phyloP scores from a whole-genome alignment of 2,329 filamentous ascomycete species.

The Zarea fungicola region DNA sequence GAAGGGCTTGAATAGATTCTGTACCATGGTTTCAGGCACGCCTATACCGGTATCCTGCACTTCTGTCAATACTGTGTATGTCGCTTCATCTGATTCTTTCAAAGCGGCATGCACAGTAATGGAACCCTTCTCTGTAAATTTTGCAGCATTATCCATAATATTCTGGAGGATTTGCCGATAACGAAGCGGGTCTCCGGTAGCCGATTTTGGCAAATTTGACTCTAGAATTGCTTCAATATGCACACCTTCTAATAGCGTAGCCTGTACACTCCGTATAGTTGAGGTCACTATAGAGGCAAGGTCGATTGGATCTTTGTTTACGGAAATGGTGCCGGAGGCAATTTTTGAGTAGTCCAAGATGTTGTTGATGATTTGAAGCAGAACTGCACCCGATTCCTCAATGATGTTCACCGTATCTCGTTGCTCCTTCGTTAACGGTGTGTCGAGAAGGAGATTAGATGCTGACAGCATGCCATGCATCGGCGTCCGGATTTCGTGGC shows the following conservation, averaged over 20 bases:
- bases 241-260: conserved; percentile 40
- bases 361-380: conserved; percentile 59
- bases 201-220: conserved; percentile 41
- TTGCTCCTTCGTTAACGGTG: conserved; percentile 47
- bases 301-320: conserved; percentile 48
- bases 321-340: conserved; percentile 52
- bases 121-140: conserved; percentile 54
- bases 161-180: conserved; percentile 61
- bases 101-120: conserved; percentile 41
- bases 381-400: conserved; percentile 52
- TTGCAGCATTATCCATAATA: conserved; percentile 54
- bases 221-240: conserved; percentile 39
- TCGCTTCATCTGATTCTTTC: conserved; percentile 34
- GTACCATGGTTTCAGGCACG: conserved; percentile 37
- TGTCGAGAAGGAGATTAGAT: conserved; percentile 52
- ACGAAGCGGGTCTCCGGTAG: conserved; percentile 53
- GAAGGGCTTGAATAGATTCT: conserved; percentile 51
- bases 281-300: conserved; percentile 41
- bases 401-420: conserved; percentile 53
- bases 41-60: conserved; percentile 52
- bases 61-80: conserved; percentile 44
- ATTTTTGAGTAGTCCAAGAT: conserved; percentile 64
- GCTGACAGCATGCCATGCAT: conserved; percentile 60
- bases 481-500: conserved; percentile 59
- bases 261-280: conserved; percentile 45